Evolutionary conservation across 257 asterid species (phyloP), one percentile per base, ranked within the genome.

Genomic region (Plantago elongata): DNA sequence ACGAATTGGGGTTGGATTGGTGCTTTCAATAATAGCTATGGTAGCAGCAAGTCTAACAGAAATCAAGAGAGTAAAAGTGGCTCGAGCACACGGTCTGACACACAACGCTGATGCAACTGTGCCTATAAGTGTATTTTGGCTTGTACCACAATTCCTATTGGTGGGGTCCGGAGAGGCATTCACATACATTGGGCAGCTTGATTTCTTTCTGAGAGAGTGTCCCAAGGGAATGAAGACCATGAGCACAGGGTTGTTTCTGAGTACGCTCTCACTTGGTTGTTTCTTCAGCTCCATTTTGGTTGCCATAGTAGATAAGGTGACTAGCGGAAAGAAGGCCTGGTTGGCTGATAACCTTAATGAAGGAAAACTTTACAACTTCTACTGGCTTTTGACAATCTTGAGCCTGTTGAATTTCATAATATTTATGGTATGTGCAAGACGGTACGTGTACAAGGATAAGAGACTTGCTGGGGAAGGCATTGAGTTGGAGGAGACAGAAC

Each of bases 181-280:
- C 47, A 72, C 64, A 16, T 75, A 69, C 54, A 75, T 66, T n/a
- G 83, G 83, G 5, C 84, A 79, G 38, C 54, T 75, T 9, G 79
- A 78, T 57, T 75, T 81, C 65, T 81, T 78, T 74, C 70, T 78
- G 51, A 70, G 76, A 2, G 74, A 78, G 51, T 76, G 81, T 42
- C 87, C 83, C 0, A 78, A 73, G 63, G 77, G 81, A 14, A 81
- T 77, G 86, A 75, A 81, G 63, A 75, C 81, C 2, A 68, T 77
- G 69, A 77, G 80, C 75, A 75, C 77, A 7, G 79, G 75, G 10
- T 59, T 79, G 16, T 79, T 72, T 54, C 61, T 79, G 54, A 79
- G 76, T 9, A 75, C 84, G 0, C 65, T 75, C 30, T 61, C 76
- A 7, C 55, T 75, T 3, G 84, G 81, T 1, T 79, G 72, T 56